Base-by-base conservation (phyloP, 148 eudicot genomes). In the Simmondsia chinensis region DNA sequence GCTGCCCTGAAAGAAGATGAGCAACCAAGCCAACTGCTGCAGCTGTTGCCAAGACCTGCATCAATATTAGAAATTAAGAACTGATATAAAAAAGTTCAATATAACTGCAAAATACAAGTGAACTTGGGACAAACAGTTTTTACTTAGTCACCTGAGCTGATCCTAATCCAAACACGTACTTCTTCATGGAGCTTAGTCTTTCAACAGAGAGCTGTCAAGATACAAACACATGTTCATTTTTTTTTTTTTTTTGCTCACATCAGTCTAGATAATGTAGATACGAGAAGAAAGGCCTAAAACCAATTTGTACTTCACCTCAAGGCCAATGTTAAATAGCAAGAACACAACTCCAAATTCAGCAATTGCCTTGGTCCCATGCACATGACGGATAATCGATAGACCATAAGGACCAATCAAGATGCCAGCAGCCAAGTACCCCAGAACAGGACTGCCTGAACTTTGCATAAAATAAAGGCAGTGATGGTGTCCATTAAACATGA, bases 351-450 rank as follows among this genome's bases (percentile, higher is more conserved):
- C 99, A 51, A 91, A 91, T 60, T 91, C 99, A 39, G 99, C 99
- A 63, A 85, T 91, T n/a, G 99, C 99, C 75, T 91, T 91, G 27
- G 99, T 91, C 17, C 69, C 99, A 66, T 91, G 99, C 38, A 91
- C 95, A 70, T 91, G 61, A 46, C 77, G 99, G 60, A 91, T 91
- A 54, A 91, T 85, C 50, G 99, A 91, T 59, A 91, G 79, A 33
- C 99, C 99, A 60, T 91, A 91, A 32, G 99, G 99, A 58, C 99
- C 99, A 70, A 91, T 91, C 71, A 91, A 79, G 58, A 91, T 91
- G 43, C 95, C 99, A 64, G 99, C 99, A 53, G 95, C 76, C 64
- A 91, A 66, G 56, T 91, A 91, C 37, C 99, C 99, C 50, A 91
- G 99, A 47, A 91, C 99, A 54, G 99, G 99, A 66, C 99, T 91